Percentiles rank a stretch among this genome's conserved stretches.
Conservation (phyloP, 495 filamentous ascomycete species). For the Penicillium maclennaniae region DNA sequence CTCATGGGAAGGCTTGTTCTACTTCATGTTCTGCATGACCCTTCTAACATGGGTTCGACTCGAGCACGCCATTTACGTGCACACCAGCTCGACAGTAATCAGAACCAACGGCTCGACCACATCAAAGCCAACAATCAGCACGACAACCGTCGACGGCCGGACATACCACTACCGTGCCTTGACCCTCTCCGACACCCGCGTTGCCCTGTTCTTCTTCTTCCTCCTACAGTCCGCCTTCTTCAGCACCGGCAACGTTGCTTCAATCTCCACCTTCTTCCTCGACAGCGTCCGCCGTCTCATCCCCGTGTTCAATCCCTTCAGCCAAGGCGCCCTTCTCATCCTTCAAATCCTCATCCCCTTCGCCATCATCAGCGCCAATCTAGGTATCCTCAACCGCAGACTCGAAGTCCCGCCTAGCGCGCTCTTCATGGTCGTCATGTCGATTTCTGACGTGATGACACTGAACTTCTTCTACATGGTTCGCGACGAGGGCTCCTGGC, state of each 20-base stretch:
- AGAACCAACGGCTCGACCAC: constrained; percentile 9
- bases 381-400: constrained; percentile 86
- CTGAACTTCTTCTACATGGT: constrained; percentile 98
- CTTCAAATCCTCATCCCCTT: constrained; percentile 94
- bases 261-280: constrained; percentile 88
- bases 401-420: constrained; percentile 77
- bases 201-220: constrained; percentile 91
- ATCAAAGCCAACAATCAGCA: constrained; percentile 29
- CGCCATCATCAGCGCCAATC: constrained; percentile 84
- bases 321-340: constrained; percentile 80
- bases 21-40: constrained; percentile 79
- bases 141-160: constrained; percentile 31
- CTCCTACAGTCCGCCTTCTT: constrained; percentile 96
- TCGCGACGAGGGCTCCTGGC: constrained; percentile 90
- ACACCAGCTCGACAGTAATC: constrained; percentile 32
- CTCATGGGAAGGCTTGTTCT: constrained; percentile 97
- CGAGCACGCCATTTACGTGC: constrained; percentile 73
- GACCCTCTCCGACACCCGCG: constrained; percentile 74
- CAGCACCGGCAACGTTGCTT: constrained; percentile 94
- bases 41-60: constrained; percentile 87
- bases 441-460: constrained; percentile 86
- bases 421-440: constrained; percentile 93
- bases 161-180: constrained; percentile 63
- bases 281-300: constrained; percentile 89
- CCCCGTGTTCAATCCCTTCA: constrained; percentile 91